Percentiles rank a stretch among this genome's conserved stretches.
Conservation (phyloP, 192 early-diverging fungal species). For the Cladochytrium replicatum region DNA sequence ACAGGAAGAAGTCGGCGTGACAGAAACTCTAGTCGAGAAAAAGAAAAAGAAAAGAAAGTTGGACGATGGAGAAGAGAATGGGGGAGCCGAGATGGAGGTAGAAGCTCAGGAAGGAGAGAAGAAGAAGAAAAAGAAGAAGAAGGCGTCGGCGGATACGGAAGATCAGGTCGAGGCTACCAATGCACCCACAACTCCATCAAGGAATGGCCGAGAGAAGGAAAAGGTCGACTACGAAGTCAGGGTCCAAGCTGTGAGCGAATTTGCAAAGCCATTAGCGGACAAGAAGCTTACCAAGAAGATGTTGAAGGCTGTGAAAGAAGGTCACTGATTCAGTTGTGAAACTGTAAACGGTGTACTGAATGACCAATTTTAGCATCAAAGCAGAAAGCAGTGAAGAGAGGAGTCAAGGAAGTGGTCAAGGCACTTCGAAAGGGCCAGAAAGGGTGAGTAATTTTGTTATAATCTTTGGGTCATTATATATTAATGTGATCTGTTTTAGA, state of each 20-base stretch:
- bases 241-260: constrained; percentile 47
- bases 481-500: constrained; percentile 18
- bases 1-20: constrained; percentile 14
- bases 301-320: constrained; percentile 82
- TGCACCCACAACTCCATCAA: too few relatives aligned
- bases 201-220: constrained; percentile 39
- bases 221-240: constrained; percentile 42
- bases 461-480: not conserved
- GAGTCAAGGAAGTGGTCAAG: constrained; percentile 97
- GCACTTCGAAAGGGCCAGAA: constrained; percentile 90
- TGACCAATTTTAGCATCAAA: constrained; percentile 52
- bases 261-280: constrained; percentile 73
- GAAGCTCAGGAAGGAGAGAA: constrained; percentile 35
- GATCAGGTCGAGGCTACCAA: constrained; percentile 29
- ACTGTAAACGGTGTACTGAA: constrained; percentile 8
- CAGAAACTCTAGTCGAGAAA: constrained; percentile 28
- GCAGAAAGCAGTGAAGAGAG: constrained; percentile 80
- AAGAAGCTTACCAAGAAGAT: constrained; percentile 79
- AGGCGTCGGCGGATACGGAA: constrained; percentile 17
- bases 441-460: constrained; percentile 40
- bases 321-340: too few relatives aligned
- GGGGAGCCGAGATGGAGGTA: constrained; percentile 15
- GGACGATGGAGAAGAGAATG: constrained; percentile 27
- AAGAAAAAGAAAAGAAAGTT: constrained; percentile 4
- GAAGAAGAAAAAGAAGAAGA: too few relatives aligned